Evolutionary conservation across 1,284 basidiomycete genomes (phyloP), one percentile per base, ranked within the genome.

Genomic region (Malassezia arunalokei): DNA sequence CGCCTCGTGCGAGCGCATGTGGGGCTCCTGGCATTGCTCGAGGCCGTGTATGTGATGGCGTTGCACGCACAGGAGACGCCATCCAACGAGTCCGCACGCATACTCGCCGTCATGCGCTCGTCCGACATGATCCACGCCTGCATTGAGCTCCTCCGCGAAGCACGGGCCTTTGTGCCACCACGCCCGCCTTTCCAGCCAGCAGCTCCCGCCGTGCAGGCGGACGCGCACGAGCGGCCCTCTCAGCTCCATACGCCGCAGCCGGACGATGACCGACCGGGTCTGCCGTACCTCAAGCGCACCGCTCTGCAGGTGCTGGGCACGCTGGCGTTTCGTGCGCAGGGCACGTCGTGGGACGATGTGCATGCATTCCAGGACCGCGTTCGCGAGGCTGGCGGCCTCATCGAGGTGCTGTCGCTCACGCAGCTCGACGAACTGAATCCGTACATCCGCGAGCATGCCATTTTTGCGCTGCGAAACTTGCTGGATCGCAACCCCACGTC

Each of bases 361-460:
- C 40, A 42, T 20, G 40, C 39, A 5, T 63, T 69, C 40, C 68
- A 71, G 43, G 65, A 71, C 40, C 48, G 38, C 2, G 56, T 66
- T 12, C 56, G 68, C 5, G 65, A 58, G 37, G 31, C 40, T 5
- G 66, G 65, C 17, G 68, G 68, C 4, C 52, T 71, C 9, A 58
- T 56, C 37, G 63, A 67, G 33, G 62, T 68, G 6, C 57, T 71
- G 31, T 64, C 63, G 43, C 57, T 67, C 57, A 71, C 68, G 8
- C 58, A 60, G 33, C 46, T 69, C 15, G 68, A 71, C 47, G 64
- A 68, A 52, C 47, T 57, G 8, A 71, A 71, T 40, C 63, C 58
- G 9, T 64, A 71, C 40, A 68, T 71, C 53, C 61, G 66, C 14
- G 68, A 71, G 38, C 65, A 68, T 35, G 68, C 68, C 27, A 63